Conservation (phyloP, 177 flowering plant species). For the Tripterygium wilfordii region DNA sequence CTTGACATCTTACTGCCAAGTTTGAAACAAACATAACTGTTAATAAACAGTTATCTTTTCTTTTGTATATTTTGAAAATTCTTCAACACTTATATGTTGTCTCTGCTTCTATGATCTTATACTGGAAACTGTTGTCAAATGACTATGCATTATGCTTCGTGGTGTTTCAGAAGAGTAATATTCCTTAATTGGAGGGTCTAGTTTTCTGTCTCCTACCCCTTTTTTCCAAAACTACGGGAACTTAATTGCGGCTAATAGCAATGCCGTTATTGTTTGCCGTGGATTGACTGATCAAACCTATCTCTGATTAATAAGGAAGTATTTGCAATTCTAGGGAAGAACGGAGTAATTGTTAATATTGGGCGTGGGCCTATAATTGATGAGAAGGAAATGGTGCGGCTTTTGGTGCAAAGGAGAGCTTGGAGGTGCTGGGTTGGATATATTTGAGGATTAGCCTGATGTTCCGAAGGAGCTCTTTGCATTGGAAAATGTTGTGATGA, state of each 20-base stretch:
- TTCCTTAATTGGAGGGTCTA: too few species aligned
- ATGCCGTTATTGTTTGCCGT: conserved; percentile 53
- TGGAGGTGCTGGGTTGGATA: conserved; percentile 69
- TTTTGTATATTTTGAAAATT: too few species aligned
- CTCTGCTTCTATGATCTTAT: too few species aligned
- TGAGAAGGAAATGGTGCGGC: conserved; percentile 52
- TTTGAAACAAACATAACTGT: too few species aligned
- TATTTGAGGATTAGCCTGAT: conserved; percentile 56
- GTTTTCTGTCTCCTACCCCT: neutral
- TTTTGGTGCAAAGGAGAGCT: conserved; percentile 47
- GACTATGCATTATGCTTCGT: too few species aligned
- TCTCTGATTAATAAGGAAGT: conserved; percentile 57
- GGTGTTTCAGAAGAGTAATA: too few species aligned
- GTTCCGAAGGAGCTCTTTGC: conserved; percentile 43
- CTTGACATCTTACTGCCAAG: too few species aligned
- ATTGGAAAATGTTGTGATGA: conserved; percentile 51
- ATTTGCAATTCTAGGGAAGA: conserved; percentile 46
- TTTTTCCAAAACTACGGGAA: conserved; percentile 16
- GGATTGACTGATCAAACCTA: conserved; percentile 49
- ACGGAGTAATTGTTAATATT: conserved; percentile 62
- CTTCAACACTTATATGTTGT: too few species aligned
- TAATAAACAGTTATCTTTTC: too few species aligned
- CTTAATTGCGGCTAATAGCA: conserved; percentile 47
- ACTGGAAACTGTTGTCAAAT: too few species aligned
- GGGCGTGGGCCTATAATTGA: conserved; percentile 60